phyloP scores from a whole-genome alignment of 768 basidiomycete genomes.

The Strobilomyces confusus region DNA sequence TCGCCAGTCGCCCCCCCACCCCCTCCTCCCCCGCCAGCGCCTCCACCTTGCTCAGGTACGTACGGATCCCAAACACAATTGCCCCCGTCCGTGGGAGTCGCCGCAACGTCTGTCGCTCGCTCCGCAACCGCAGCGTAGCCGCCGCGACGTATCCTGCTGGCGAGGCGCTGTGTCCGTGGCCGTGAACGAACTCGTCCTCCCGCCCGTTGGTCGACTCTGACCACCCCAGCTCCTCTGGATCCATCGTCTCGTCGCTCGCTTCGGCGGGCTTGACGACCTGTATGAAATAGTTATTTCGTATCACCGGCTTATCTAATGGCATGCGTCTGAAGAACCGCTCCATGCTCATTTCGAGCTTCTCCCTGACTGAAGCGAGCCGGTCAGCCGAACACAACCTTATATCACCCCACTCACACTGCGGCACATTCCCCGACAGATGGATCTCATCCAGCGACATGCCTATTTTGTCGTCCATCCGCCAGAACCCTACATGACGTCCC shows the following conservation, averaged over 20 bases:
- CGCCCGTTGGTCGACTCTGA: slow-evolving; percentile 48
- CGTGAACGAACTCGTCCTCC: slow-evolving; percentile 46
- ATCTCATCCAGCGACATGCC: slow-evolving; percentile 71
- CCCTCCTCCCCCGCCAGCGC: slow-evolving; percentile 28
- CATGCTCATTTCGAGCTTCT: slow-evolving; percentile 60
- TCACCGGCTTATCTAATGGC: slow-evolving; percentile 64
- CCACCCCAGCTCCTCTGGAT: slow-evolving; percentile 62
- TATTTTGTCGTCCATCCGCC: slow-evolving; percentile 75
- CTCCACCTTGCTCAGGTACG: slow-evolving; percentile 49
- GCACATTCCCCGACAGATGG: slow-evolving; percentile 65
- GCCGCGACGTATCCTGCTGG: slow-evolving; percentile 27
- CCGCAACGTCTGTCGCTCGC: slow-evolving; percentile 68
- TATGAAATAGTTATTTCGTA: slow-evolving; percentile 65
- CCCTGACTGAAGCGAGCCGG: slow-evolving; percentile 41
- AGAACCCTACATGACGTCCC: slow-evolving; percentile 48
- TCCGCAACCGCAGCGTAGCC: slow-evolving; percentile 30
- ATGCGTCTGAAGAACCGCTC: slow-evolving; percentile 68
- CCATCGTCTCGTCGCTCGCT: slow-evolving; percentile 34
- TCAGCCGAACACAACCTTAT: neutral
- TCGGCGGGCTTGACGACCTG: slow-evolving; percentile 40
- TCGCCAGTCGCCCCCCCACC: slow-evolving; percentile 55
- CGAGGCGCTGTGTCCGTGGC: slow-evolving; percentile 24
- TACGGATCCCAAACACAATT: slow-evolving; percentile 75
- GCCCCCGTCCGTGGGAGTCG: slow-evolving; percentile 61
- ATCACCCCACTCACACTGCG: slow-evolving; percentile 51